Evolutionary conservation across 768 basidiomycete species (phyloP), one percentile per base, ranked within the genome.

Genomic region (Boletus huronensis): DNA sequence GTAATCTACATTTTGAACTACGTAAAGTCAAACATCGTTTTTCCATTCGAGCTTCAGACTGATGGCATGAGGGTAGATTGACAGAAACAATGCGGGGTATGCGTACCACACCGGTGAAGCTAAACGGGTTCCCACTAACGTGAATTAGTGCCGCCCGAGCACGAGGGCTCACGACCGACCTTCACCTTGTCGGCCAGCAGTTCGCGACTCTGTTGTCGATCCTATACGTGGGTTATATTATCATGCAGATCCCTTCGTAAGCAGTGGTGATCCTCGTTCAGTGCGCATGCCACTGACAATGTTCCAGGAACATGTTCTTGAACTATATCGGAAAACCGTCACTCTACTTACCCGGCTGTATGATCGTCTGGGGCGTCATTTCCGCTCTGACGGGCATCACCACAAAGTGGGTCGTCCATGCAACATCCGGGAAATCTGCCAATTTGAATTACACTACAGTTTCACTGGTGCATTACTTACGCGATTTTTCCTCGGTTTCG

Each of bases 171-270:
- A 80, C 86, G 60, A 69, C 74, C 34, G 87, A 88, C 64, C 75
- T 90, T 19, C 69, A 79, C 35, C 77, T 89, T n/a, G 69, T 77
- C 50, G 83, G 78, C 28, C 68, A 75, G 58, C 75, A 90, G 61
- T 89, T 87, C 59, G 77, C 84, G 3, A 87, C 87, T 0, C 67
- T 88, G 21, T 69, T 90, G 31, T 85, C 85, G 19, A 82, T 87
- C 58, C 76, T 87, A 52, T 87, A 86, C 59, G 79, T 85, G 36
- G 85, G 85, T 28, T 74, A 72, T 55, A 74, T 76, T 40, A 64
- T 72, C 35, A 74, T 75, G 74, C 74, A 75, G 58, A 64, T 74
- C 2, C 74, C 75, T n/a, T 73, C 73, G 68, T 75, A 52, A 58
- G 62, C 29, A n/a, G 13, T 16, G 17, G 10, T 42, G n/a, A 34